Evolutionary conservation across 768 basidiomycete species (phyloP), one percentile per base, ranked within the genome.

Genomic region (Lepiota venenata): DNA sequence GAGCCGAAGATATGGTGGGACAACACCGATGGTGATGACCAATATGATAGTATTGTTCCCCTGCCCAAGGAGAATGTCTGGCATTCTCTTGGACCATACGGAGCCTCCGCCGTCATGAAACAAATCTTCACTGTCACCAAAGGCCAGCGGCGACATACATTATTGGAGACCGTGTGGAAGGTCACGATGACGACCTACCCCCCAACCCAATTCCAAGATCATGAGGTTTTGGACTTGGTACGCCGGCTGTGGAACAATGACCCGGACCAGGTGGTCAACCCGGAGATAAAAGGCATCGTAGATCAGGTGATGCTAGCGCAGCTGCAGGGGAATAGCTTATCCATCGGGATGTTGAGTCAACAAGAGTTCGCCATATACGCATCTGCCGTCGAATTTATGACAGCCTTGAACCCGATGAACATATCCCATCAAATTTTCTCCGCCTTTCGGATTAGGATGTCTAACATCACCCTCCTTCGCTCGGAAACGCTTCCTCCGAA

Each of bases 41-140:
- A 47, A n/a, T 25, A 49, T 12, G 55, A 56, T n/a, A 32, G 35
- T 25, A n/a, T 59, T 11, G 10, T 9, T 21, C 47, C 50, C n/a
- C 10, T 36, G 9, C 41, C 20, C 22, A 49, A 47, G 29, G 58
- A 59, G 10, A 52, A 44, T 42, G 14, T 45, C 12, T 58, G 57
- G 55, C 25, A 52, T 10, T 39, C 55, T 14, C 44, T 59, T 7
- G 55, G 50, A 2, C 21, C 40, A 4, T 29, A 46, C n/a, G 58
- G 55, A 21, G 50, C 56, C 15, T 56, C 58, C 8, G 58, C 55
- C 4, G 50, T 25, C n/a, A 59, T 56, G 58, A 59, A 56, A 20
- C 55, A 56, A n/a, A 45, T 59, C 20, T 56, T 59, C 43, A 44
- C 58, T 8, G 32, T 57, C 32, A 56, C 58, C 32, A 59, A 59